Evolutionary conservation across 768 basidiomycete genomes (phyloP), one percentile per base, ranked within the genome.

Genomic region (Obba rivulosa): DNA sequence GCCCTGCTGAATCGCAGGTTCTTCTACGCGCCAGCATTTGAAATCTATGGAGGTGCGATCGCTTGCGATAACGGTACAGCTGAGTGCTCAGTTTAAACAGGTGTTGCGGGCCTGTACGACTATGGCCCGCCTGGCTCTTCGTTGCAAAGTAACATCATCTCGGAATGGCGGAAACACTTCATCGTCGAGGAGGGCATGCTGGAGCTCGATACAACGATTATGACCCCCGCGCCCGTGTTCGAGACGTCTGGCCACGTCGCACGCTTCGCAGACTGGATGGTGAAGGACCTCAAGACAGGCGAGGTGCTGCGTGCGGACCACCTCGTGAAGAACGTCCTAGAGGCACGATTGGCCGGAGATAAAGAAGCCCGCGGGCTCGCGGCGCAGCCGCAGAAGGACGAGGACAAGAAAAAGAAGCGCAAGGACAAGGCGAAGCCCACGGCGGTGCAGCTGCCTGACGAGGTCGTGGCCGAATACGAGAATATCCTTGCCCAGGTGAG

Each of bases 241-340:
- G 94, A 96, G 67, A 84, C 95, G 0, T 97, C 93, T 28, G 94
- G 96, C 23, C 96, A 98, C 70, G 95, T 98, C 52, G 94, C 93
- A 37, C 82, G 94, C 56, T 99, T 98, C 63, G 91, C 95, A 4
- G 96, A 99, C 64, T 99, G 94, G 95, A 98, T 97, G 95, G 90
- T 92, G 62, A 96, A 95, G 72, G 95, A 98, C 58, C 72, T 74
- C 21, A 83, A 90, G 72, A 94, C 88, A n/a, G 92, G 93, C 39
- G 93, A 98, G 60, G 94, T 98, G 41, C 82, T 96, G 58, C 85
- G 95, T 39, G 95, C 95, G 21, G 94, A 98, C 66, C 96, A 97
- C 68, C 79, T 98, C 16, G 92, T 97, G 53, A 92, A 93, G 65
- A 85, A 73, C 57, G 94, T 97, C 39, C 75, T 98, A 39, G 87